Conservation (phyloP, 352 stramenopile species). For the Pythium sukuiense region DNA sequence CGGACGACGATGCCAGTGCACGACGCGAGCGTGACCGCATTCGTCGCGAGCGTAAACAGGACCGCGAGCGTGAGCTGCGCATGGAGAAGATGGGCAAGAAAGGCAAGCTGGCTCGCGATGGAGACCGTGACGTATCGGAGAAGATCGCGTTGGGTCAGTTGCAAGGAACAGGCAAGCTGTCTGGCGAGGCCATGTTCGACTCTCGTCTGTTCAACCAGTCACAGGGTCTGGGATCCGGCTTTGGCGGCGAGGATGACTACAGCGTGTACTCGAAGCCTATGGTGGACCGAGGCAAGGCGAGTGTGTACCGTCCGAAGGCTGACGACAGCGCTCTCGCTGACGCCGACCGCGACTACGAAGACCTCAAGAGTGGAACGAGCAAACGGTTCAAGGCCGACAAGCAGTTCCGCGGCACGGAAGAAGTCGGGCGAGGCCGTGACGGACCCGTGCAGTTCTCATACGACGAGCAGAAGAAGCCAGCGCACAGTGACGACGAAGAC, state of each 20-base stretch:
- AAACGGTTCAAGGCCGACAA: conserved; percentile 90
- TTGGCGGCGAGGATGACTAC: conserved; percentile 98
- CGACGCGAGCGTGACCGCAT: conserved; percentile 69
- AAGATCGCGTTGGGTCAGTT: conserved; percentile 98
- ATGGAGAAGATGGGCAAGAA: conserved; percentile 94
- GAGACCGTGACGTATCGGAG: conserved; percentile 97
- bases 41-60: conserved; percentile 91
- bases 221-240: conserved; percentile 94
- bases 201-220: conserved; percentile 98
- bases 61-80: conserved; percentile 93
- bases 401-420: conserved; percentile 84
- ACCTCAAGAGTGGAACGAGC: conserved; percentile 80
- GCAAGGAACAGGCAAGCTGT: conserved; percentile 80
- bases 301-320: conserved; percentile 88
- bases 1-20: conserved; percentile 40
- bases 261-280: conserved; percentile 98
- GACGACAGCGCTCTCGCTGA: conserved; percentile 84
- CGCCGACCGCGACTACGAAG: conserved; percentile 89
- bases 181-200: conserved; percentile 94
- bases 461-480: conserved; percentile 37
- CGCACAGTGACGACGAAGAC: conserved; percentile 37
- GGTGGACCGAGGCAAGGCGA: conserved; percentile 90
- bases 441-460: conserved; percentile 89
- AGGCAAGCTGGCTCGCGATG: conserved; percentile 92
- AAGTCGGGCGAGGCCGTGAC: conserved; percentile 54